These are phyloP conservation scores for Anethum foeniculum DNA, from an alignment of 140 eudicot species.

Conservation along the genomic window DNA sequence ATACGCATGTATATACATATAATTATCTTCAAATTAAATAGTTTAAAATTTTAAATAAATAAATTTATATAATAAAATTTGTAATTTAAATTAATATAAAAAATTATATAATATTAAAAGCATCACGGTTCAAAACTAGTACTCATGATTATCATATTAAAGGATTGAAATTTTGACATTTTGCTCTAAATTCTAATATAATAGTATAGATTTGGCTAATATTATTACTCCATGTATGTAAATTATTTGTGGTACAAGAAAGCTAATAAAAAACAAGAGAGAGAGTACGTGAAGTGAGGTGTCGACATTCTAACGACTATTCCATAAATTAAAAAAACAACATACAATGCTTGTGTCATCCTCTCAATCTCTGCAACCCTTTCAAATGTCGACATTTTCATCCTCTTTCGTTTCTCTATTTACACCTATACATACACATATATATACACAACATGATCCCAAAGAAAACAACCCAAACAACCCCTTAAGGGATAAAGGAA, in stretches of 20 bases:
- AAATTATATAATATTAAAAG: no score
- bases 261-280: background rate
- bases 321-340: background rate
- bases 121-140: no score
- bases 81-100: no score
- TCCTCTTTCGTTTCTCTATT: slow-evolving; percentile 17
- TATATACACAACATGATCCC: background rate
- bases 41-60: no score
- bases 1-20: no score
- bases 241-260: background rate
- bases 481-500: background rate
- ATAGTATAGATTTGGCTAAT: no score
- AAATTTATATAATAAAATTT: no score
- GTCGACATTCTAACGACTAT: slow-evolving; percentile 5
- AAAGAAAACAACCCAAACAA: background rate
- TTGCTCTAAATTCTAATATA: no score
- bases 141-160: no score
- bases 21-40: no score
- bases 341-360: background rate
- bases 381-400: slow-evolving; percentile 43
- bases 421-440: background rate
- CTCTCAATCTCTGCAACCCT: slow-evolving; percentile 17
- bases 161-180: no score
- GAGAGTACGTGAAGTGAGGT: background rate
- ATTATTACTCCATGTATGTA: no score